phyloP scores from a whole-genome alignment of 257 asterid genomes.

The Verbascum thapsus region DNA sequence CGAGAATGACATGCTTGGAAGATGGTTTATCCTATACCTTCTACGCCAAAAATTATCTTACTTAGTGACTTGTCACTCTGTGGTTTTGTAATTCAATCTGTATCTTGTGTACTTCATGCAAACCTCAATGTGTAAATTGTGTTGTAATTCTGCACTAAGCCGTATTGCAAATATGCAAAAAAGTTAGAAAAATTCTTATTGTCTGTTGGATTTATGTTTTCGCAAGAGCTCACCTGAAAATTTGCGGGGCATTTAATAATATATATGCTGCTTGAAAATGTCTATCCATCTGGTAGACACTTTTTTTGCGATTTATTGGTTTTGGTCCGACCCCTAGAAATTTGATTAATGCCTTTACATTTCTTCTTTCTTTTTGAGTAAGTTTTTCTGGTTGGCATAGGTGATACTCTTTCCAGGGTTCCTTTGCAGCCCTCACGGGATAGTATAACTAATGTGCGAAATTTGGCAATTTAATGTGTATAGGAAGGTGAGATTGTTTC shows the following conservation, averaged over 20 bases:
- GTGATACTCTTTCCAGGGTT: conserved; percentile 21
- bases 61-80: conserved; percentile 23
- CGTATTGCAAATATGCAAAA: neutral
- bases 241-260: conserved; percentile 16
- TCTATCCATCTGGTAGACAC: conserved; percentile 7
- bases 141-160: conserved; percentile 24
- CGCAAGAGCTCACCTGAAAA: conserved; percentile 9
- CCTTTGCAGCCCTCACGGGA: conserved; percentile 15
- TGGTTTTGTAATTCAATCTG: conserved; percentile 34
- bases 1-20: conserved; percentile 25
- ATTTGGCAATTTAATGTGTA: conserved; percentile 5
- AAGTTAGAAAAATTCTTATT: neutral
- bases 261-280: conserved; percentile 13
- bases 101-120: conserved; percentile 20
- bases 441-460: conserved; percentile 11
- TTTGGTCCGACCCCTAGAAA: neutral
- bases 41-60: conserved; percentile 24
- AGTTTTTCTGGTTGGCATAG: neutral
- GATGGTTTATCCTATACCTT: conserved; percentile 22
- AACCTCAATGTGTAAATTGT: conserved; percentile 26
- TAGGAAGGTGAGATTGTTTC: conserved; percentile 29
- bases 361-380: conserved; percentile 2
- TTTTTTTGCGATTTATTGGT: too few relatives aligned
- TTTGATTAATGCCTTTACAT: neutral
- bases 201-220: neutral